Evolutionary conservation across 306 rosid species (phyloP).

Genomic region (Citrullus amarus): DNA sequence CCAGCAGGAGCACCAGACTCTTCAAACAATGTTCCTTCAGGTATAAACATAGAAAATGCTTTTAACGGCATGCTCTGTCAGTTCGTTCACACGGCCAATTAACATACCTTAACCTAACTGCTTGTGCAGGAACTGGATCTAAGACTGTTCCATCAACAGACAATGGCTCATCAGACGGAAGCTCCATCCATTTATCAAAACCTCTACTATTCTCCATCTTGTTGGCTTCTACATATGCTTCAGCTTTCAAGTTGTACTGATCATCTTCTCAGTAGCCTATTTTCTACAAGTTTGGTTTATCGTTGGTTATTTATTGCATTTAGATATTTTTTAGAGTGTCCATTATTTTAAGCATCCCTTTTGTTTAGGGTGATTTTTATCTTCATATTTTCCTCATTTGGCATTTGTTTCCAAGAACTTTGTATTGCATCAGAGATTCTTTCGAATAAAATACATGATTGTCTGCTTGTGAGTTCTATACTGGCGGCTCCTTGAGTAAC

Average conservation of each 20-base stretch:
- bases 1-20: slow-evolving; percentile 55
- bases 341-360: background rate
- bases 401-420: background rate
- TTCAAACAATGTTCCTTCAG: slow-evolving; percentile 47
- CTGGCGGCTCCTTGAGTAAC: background rate
- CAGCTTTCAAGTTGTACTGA: slow-evolving; percentile 21
- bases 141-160: slow-evolving; percentile 39
- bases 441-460: slow-evolving; percentile 6
- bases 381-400: background rate
- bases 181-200: slow-evolving; percentile 32
- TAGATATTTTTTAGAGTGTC: background rate
- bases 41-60: slow-evolving; percentile 13
- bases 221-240: slow-evolving; percentile 38
- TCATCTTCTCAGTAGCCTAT: slow-evolving; percentile 4
- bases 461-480: background rate
- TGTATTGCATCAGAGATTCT: slow-evolving; percentile 6
- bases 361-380: background rate
- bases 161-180: slow-evolving; percentile 36
- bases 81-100: background rate
- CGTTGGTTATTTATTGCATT: background rate
- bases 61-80: background rate
- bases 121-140: slow-evolving; percentile 43
- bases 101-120: background rate
- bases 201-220: slow-evolving; percentile 29
- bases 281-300: background rate